Conservation (phyloP, 2,329 filamentous ascomycete genomes). For the Dactylellina cionopaga region DNA sequence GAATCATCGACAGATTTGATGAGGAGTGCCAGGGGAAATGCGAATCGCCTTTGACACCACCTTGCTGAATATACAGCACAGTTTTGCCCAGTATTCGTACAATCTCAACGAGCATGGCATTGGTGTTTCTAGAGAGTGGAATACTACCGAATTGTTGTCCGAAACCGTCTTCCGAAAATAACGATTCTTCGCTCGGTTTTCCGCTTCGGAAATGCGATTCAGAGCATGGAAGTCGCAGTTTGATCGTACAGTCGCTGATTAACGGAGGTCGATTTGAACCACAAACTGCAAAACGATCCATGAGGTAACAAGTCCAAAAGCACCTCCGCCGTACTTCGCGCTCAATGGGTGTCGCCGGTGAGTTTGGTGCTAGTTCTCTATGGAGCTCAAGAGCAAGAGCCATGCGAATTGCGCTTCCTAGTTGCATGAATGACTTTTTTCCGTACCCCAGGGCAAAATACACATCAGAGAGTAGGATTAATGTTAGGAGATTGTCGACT, state of each 20-base stretch:
- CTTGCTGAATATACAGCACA: slow-evolving; percentile 83
- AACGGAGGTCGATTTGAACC: slow-evolving; percentile 79
- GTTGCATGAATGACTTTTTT: slow-evolving; percentile 86
- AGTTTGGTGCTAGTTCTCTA: slow-evolving; percentile 74
- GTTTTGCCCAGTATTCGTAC: slow-evolving; percentile 82
- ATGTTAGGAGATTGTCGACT: slow-evolving; percentile 78
- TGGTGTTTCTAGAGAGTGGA: slow-evolving; percentile 61
- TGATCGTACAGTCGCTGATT: slow-evolving; percentile 78
- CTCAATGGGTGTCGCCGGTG: slow-evolving; percentile 73
- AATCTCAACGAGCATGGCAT: slow-evolving; percentile 84
- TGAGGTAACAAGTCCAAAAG: slow-evolving; percentile 88
- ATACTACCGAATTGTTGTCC: slow-evolving; percentile 47
- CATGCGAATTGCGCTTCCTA: slow-evolving; percentile 84
- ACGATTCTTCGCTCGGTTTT: slow-evolving; percentile 77
- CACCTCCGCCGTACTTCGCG: slow-evolving; percentile 80
- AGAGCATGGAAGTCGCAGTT: slow-evolving; percentile 77
- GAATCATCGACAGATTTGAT: slow-evolving; percentile 85
- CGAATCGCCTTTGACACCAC: slow-evolving; percentile 86
- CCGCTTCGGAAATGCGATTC: slow-evolving; percentile 62
- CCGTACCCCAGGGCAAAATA: slow-evolving; percentile 81
- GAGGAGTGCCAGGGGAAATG: slow-evolving; percentile 91
- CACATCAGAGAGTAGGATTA: slow-evolving; percentile 78
- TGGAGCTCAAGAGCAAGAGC: slow-evolving; percentile 82
- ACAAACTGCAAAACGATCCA: slow-evolving; percentile 83
- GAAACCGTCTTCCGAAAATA: slow-evolving; percentile 66